Conservation (phyloP, 2,329 filamentous ascomycete species). For the Xylaria sp. region DNA sequence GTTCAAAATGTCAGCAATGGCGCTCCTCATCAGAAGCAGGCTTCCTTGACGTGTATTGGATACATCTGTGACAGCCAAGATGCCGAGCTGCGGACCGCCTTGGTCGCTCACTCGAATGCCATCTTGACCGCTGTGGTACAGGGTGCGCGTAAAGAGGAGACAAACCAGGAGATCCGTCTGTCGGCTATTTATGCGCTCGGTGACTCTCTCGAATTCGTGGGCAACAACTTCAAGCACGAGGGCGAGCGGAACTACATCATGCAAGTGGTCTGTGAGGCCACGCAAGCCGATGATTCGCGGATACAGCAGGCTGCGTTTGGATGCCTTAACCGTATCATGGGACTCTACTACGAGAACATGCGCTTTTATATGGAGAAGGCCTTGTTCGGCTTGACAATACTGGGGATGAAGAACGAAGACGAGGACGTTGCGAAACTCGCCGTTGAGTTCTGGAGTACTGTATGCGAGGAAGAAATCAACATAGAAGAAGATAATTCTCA, state of each 20-base stretch:
- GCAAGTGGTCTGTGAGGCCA: conserved; percentile 99
- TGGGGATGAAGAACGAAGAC: conserved; percentile 98
- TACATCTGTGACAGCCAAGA: conserved; percentile 99
- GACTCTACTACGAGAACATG: conserved; percentile 99
- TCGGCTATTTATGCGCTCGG: conserved; percentile 94
- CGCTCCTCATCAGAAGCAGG: conserved; percentile 88
- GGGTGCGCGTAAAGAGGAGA: conserved; percentile 95
- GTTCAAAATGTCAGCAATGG: conserved; percentile 94
- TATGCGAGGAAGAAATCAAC: conserved; percentile 97
- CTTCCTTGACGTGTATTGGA: conserved; percentile 94
- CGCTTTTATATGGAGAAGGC: conserved; percentile 99
- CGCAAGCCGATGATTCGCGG: conserved; percentile 87
- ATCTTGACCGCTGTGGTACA: conserved; percentile 98
- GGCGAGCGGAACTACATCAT: conserved; percentile 99
- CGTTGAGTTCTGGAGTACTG: conserved; percentile 99
- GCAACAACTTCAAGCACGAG: conserved; percentile 98
- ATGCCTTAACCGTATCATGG: conserved; percentile 98
- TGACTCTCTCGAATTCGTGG: conserved; percentile 96
- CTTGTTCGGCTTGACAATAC: conserved; percentile 94
- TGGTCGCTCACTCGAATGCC: conserved; percentile 91
- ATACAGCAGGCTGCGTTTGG: conserved; percentile 97
- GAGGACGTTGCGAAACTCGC: conserved; percentile 98
- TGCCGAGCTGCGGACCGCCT: conserved; percentile 80
- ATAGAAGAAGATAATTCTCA: conserved; percentile 97
- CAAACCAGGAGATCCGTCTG: conserved; percentile 88